Percentiles rank a stretch among this genome's conserved stretches.
phyloP scores from a whole-genome alignment of 2,329 filamentous ascomycete genomes.

The Periconia macrospinosa region DNA sequence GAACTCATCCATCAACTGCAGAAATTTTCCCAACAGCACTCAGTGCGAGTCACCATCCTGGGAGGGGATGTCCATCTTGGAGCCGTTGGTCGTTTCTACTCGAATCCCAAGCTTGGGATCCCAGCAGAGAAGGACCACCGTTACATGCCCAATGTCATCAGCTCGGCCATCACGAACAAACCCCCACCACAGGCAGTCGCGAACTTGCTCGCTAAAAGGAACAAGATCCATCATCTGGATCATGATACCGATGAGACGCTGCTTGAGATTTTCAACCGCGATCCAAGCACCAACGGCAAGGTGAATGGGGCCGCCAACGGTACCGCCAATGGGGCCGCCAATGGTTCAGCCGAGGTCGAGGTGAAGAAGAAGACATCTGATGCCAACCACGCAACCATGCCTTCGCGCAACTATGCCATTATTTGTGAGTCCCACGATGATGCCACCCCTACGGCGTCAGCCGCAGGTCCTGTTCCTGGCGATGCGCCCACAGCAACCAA shows the following conservation, averaged over 20 bases:
- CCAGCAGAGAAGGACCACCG: conserved; percentile 61
- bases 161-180: conserved; percentile 69
- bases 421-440: conserved; percentile 55
- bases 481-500: conserved; percentile 21
- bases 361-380: conserved; percentile 61
- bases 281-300: conserved; percentile 47
- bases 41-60: conserved; percentile 63
- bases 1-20: conserved; percentile 69
- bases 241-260: conserved; percentile 66
- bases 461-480: conserved; percentile 24
- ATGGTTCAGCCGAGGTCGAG: conserved; percentile 14
- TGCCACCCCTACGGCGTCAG: conserved; percentile 20
- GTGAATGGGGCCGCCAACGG: conserved; percentile 14
- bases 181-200: conserved; percentile 66
- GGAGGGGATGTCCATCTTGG: conserved; percentile 67
- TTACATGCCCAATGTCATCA: conserved; percentile 67
- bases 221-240: conserved; percentile 68
- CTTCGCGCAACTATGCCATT: conserved; percentile 66
- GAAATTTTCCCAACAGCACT: conserved; percentile 57
- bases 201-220: conserved; percentile 63
- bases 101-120: conserved; percentile 59
- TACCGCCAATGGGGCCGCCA: conserved; percentile 7
- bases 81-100: conserved; percentile 67
- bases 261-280: conserved; percentile 63
- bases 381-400: conserved; percentile 85